Conservation (phyloP, 805 yeast genomes). For the Candida palmyrensis region DNA sequence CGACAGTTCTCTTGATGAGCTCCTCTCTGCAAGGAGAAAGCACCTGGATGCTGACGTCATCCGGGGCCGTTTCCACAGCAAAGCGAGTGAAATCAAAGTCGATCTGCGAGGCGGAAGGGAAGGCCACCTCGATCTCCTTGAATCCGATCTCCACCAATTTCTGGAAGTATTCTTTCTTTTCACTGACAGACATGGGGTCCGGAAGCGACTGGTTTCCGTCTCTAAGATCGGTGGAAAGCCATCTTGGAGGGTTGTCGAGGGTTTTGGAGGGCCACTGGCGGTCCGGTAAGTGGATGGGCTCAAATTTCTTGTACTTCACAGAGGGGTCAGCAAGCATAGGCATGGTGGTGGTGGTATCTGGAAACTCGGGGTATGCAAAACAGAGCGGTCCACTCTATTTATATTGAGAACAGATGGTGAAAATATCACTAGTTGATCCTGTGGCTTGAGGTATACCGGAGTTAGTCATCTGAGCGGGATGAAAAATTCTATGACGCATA, state of each 20-base stretch:
- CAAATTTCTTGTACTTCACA: slow-evolving; percentile 51
- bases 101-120: slow-evolving; percentile 79
- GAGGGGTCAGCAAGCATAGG: slow-evolving; percentile 69
- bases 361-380: not conserved
- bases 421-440: too few species aligned
- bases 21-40: slow-evolving; percentile 75
- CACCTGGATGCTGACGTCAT: slow-evolving; percentile 68
- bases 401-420: too few species aligned
- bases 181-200: slow-evolving; percentile 74
- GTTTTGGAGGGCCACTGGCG: slow-evolving; percentile 69
- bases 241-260: slow-evolving; percentile 69
- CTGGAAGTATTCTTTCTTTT: slow-evolving; percentile 70
- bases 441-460: too few species aligned
- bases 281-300: slow-evolving; percentile 51
- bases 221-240: slow-evolving; percentile 76
- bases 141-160: slow-evolving; percentile 69
- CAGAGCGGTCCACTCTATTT: too few species aligned
- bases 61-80: slow-evolving; percentile 76
- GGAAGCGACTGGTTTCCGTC: slow-evolving; percentile 82
- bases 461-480: slow-evolving; percentile 1
- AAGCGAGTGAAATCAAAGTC: slow-evolving; percentile 78
- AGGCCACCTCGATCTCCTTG: slow-evolving; percentile 76
- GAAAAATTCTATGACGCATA: not conserved
- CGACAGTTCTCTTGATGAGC: slow-evolving; percentile 68
- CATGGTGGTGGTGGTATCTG: not conserved